A percentile compares a stretch with the other conserved stretches of the same genome.
phyloP scores from a whole-genome alignment of 2,329 filamentous ascomycete species.

The Cercospora sp. region DNA sequence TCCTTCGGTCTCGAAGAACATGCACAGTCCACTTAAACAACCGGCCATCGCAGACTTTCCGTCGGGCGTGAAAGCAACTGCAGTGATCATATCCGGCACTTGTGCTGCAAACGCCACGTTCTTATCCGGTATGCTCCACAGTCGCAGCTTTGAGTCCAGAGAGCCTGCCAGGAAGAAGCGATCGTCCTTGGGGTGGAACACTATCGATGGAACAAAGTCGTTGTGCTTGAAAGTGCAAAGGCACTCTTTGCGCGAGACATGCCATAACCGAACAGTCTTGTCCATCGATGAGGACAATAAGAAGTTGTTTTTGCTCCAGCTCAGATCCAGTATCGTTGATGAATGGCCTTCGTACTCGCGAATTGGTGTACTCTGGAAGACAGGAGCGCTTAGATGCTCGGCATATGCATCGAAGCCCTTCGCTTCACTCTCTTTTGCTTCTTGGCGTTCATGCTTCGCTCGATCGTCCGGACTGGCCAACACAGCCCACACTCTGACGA shows the following conservation, averaged over 20 bases:
- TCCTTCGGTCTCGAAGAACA: conserved; percentile 91
- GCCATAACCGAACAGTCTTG: conserved; percentile 93
- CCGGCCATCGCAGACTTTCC: conserved; percentile 88
- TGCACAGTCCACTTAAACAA: conserved; percentile 77
- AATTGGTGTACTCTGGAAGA: conserved; percentile 77
- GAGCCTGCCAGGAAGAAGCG: conserved; percentile 95
- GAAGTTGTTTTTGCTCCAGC: conserved; percentile 99
- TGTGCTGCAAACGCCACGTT: conserved; percentile 79
- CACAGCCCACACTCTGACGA: conserved; percentile 86
- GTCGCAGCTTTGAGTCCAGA: conserved; percentile 78
- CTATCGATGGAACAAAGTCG: conserved; percentile 91
- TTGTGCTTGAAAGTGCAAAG: conserved; percentile 92
- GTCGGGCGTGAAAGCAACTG: conserved; percentile 90
- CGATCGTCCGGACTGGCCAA: conserved; percentile 81
- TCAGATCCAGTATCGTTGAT: conserved; percentile 83
- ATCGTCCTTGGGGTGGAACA: conserved; percentile 92
- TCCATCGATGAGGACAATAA: conserved; percentile 96
- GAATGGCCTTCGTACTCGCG: conserved; percentile 81
- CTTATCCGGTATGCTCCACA: conserved; percentile 98
- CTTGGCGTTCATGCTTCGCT: conserved; percentile 68
- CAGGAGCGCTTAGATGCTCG: conserved; percentile 74
- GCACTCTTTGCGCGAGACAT: conserved; percentile 79
- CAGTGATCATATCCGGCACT: conserved; percentile 84
- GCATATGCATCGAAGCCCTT: conserved; percentile 53
- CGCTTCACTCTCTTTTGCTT: conserved; percentile 50